Conservation (phyloP, 805 yeast genomes). For the Jamesozyma spencerorum region DNA sequence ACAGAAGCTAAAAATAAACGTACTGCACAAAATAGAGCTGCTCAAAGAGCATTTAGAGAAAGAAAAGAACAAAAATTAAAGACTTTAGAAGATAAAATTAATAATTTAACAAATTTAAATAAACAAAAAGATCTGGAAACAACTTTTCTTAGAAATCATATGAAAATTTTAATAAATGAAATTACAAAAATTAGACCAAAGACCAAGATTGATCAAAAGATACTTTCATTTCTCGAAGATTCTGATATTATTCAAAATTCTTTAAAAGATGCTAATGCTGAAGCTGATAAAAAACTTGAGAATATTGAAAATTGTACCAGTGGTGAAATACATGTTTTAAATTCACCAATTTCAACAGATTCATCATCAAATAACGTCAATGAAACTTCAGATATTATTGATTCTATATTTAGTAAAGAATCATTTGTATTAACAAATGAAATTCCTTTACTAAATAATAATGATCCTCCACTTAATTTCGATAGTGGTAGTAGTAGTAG, state of each 20-base stretch:
- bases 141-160: conserved; percentile 66
- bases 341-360: no score
- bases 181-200: conserved; percentile 48
- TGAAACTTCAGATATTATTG: no score
- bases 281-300: conserved; percentile 2
- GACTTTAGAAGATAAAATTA: conserved; percentile 74
- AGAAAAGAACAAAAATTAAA: conserved; percentile 81
- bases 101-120: conserved; percentile 60
- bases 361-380: no score
- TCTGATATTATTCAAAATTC: neutral
- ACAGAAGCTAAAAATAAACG: conserved; percentile 80
- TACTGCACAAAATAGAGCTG: conserved; percentile 95
- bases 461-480: no score
- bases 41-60: conserved; percentile 95
- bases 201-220: conserved; percentile 16
- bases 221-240: conserved; percentile 6
- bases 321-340: no score
- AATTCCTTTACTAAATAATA: no score
- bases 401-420: no score
- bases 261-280: neutral
- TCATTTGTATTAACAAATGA: no score
- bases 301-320: no score
- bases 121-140: conserved; percentile 61
- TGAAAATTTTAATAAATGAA: conserved; percentile 63
- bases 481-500: no score